Percentiles rank a stretch among this genome's conserved stretches.
Evolutionary conservation across 139 green algal species (phyloP).

Genomic region (Tetraselmis chui): DNA sequence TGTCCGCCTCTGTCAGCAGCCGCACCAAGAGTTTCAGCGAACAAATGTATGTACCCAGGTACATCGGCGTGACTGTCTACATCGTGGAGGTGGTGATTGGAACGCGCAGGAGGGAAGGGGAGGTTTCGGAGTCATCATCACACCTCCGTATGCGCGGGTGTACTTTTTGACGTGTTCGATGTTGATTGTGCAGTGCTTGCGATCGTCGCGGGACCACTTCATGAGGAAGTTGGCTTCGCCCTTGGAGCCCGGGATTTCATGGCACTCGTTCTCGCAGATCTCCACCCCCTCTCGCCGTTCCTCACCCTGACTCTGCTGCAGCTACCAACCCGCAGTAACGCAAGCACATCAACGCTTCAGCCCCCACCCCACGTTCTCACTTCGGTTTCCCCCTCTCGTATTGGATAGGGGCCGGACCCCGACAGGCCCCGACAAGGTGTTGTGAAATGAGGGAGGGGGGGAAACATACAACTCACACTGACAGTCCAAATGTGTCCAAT

Average conservation of each 20-base stretch:
- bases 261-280: constrained; percentile 30
- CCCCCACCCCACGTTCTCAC: no score
- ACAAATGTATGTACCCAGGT: neutral
- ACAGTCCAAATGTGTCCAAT: constrained; percentile 2
- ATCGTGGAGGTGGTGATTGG: no score
- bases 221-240: constrained; percentile 65
- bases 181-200: constrained; percentile 43
- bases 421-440: no score
- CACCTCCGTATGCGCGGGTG: constrained; percentile 29
- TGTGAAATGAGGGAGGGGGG: no score
- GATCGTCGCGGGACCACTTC: constrained; percentile 45
- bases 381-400: no score
- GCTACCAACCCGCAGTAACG: no score
- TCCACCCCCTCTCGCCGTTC: constrained; percentile 47
- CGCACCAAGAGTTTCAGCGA: neutral
- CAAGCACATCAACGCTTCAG: no score
- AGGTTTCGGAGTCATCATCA: neutral
- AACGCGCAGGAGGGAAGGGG: neutral
- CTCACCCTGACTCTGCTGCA: constrained; percentile 51
- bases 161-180: constrained; percentile 56
- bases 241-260: constrained; percentile 53
- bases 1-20: constrained; percentile 43
- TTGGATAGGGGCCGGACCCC: no score
- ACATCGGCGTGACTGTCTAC: no score
- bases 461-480: neutral